Base-by-base conservation (phyloP, 805 yeast species). In the Yarrowia yakushimensis region DNA sequence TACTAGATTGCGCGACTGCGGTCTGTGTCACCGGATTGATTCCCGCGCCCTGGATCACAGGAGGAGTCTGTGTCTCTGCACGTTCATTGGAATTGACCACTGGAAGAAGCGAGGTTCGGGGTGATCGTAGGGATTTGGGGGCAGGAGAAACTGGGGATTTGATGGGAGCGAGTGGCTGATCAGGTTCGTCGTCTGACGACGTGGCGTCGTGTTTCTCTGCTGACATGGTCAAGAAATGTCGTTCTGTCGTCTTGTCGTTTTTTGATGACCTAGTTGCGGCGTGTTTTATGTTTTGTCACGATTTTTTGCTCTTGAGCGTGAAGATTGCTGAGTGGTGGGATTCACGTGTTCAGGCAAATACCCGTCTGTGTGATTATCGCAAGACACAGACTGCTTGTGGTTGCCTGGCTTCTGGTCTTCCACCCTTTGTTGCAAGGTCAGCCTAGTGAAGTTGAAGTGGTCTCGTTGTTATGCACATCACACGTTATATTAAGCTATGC, bases 401-500 rank as follows among this genome's bases (percentile, higher is more conserved):
- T 30, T 30, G 11, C 33, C 3, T 22, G 7, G 13, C 41, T 17
- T 36, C 7, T 17, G 22, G n/a, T n/a, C 17, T 25, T 5, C 25
- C 31, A 23, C 46, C 31, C 46, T 31, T 23, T 13, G 25, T 41
- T 41, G 30, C 31, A 25, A 27, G 36, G 52, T 45, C 52, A 31
- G 23, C 31, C 17, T 27, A 13, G 50, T 43, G 50, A 17, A 43
- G 34, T 31, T 7, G 39, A 20, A 31, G 55, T 7, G 39, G 30
- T 39, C 55, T 48, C 55, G 37, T n/a, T n/a, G 22, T 31, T 48
- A 48, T 48, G 55, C 55, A 48, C 55, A 10, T 9, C 39, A 31
- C 54, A 46, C 55, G 39, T 48, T 48, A 31, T 48, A 48, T 48
- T 48, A 48, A 48, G 55, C 22, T 48, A 48, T 48, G 55, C 55